Evolutionary conservation across 2,329 filamentous ascomycete species (phyloP).

Genomic region (Lecanoromycetidae sp.): DNA sequence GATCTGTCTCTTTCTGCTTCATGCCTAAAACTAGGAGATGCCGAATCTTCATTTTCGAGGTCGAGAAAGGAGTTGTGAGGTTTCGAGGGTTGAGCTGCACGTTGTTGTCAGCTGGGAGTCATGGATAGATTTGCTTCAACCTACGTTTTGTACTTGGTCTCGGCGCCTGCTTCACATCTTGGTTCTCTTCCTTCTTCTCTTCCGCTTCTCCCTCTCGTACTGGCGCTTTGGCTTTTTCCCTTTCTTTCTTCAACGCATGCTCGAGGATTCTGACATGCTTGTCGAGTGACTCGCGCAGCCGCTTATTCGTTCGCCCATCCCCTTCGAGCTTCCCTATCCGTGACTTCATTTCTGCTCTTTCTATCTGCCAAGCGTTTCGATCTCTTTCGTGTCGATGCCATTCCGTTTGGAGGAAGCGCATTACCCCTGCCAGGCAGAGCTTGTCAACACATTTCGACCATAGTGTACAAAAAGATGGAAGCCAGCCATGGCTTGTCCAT

Average conservation of each 20-base stretch:
- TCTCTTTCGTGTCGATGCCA: constrained; percentile 98
- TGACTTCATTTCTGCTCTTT: constrained; percentile 97
- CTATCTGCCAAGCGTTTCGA: constrained; percentile 97
- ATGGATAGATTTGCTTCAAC: not conserved
- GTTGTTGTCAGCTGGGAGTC: not conserved
- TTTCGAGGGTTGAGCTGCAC: constrained; percentile 34
- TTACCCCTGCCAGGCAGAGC: constrained; percentile 54
- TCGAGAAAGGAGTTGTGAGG: constrained; percentile 41
- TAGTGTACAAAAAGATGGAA: not conserved
- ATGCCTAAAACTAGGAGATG: constrained; percentile 40
- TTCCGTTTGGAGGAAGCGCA: constrained; percentile 98
- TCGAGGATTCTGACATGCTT: constrained; percentile 87
- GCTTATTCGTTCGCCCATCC: constrained; percentile 72
- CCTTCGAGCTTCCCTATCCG: constrained; percentile 91
- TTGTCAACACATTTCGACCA: constrained; percentile 19
- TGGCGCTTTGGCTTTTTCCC: constrained; percentile 51
- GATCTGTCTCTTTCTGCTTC: constrained; percentile 52
- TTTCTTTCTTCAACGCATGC: constrained; percentile 72
- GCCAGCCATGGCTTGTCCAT: not conserved
- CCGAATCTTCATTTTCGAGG: constrained; percentile 32
- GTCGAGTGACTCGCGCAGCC: constrained; percentile 75
- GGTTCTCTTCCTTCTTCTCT: constrained; percentile 38
- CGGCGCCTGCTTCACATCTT: constrained; percentile 34
- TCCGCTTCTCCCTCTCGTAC: no score
- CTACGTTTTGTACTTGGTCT: constrained; percentile 19